Conservation (phyloP, 1,139 yeast genomes). For the Diutina catenulata region DNA sequence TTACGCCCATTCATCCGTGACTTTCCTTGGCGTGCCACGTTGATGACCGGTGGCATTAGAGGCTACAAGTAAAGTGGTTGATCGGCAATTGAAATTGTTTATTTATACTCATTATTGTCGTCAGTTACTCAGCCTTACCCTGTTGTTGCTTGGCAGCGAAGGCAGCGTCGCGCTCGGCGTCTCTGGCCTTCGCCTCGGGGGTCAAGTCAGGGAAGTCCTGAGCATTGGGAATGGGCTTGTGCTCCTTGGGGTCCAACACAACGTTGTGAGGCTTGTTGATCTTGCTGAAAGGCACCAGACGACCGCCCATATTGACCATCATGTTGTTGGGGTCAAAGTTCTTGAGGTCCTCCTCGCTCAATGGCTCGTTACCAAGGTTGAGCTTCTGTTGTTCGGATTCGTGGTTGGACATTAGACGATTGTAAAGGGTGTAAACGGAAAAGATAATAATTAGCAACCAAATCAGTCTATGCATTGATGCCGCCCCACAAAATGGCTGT, state of each 20-base stretch:
- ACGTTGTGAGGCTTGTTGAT: conserved; percentile 33
- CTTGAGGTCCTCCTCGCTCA: neutral
- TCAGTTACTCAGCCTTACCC: too few species aligned
- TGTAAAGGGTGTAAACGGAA: too few species aligned
- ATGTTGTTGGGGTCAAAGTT: conserved; percentile 15
- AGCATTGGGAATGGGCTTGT: conserved; percentile 19
- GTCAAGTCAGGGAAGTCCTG: conserved; percentile 20
- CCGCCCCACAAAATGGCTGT: too few species aligned
- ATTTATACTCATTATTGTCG: neutral
- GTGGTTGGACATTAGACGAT: too few species aligned
- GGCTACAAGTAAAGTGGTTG: too few species aligned
- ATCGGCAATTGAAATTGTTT: neutral
- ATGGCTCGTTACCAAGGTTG: neutral
- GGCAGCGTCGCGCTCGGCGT: conserved; percentile 4
- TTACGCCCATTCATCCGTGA: too few species aligned
- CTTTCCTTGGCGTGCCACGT: too few species aligned
- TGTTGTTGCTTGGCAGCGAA: neutral
- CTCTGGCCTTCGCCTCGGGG: conserved; percentile 19
- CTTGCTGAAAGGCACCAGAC: conserved; percentile 22
- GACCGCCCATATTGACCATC: conserved; percentile 24
- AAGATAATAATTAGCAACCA: too few species aligned
- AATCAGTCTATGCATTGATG: too few species aligned
- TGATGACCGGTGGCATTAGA: too few species aligned
- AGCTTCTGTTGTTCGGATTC: neutral
- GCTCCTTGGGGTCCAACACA: conserved; percentile 20